phyloP scores from a whole-genome alignment of 2,329 filamentous ascomycete species.

The Lachnellula suecica region DNA sequence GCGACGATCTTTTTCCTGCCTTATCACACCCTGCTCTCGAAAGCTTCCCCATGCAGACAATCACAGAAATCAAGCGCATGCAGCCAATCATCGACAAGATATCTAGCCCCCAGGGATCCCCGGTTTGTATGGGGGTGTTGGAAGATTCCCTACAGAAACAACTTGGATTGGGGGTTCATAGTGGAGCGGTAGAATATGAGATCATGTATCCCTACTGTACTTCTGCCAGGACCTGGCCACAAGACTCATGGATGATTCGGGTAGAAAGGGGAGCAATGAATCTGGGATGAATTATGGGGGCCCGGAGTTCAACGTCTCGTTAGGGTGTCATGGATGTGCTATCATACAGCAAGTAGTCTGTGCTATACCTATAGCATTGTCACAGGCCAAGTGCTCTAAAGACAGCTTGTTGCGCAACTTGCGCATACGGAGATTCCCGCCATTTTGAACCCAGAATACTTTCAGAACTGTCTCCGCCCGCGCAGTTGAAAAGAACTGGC shows the following conservation, averaged over 20 bases:
- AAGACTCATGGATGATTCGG: slow-evolving; percentile 2
- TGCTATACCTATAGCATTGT: neutral
- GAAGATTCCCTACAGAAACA: neutral
- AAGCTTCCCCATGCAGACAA: neutral
- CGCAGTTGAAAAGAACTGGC: neutral
- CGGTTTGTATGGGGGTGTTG: neutral
- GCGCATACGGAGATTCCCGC: neutral
- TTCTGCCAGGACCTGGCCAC: neutral
- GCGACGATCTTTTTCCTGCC: slow-evolving; percentile 9
- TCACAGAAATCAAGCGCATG: neutral
- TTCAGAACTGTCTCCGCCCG: neutral
- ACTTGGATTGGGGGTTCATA: neutral
- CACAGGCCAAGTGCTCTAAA: neutral
- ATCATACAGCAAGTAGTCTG: neutral
- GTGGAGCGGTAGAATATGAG: slow-evolving; percentile 3
- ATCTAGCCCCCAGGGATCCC: neutral
- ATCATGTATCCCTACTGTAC: slow-evolving; percentile 1
- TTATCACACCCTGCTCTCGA: neutral
- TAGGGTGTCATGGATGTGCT: neutral
- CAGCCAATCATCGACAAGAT: neutral
- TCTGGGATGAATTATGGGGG: neutral
- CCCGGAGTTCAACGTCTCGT: neutral
- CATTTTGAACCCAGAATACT: neutral
- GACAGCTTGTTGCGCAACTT: neutral
- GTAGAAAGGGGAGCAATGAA: neutral